These are phyloP conservation scores for Salix arbutifolia DNA, from an alignment of 345 rosid species.

Conservation along the genomic window DNA sequence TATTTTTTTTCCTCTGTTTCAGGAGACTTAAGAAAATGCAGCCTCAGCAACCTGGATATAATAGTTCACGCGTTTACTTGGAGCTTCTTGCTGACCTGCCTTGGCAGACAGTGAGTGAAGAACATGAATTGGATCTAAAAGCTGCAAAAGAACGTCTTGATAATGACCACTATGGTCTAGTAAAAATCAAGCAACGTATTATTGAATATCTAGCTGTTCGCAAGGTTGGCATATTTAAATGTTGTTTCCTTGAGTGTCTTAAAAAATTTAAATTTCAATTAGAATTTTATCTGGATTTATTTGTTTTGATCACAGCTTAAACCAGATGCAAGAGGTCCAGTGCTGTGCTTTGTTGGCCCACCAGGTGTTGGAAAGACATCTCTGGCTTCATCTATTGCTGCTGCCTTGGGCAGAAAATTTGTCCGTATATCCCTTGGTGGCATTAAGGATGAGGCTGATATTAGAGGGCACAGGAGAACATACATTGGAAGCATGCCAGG, in stretches of 20 bases:
- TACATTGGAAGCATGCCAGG: slow-evolving; percentile 99
- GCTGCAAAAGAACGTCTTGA: slow-evolving; percentile 93
- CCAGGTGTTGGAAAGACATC: slow-evolving; percentile 99
- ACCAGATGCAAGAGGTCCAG: slow-evolving; percentile 99
- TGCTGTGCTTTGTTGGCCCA: slow-evolving; percentile 97
- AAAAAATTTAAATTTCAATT: slow-evolving; percentile 9
- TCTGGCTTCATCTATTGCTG: slow-evolving; percentile 90
- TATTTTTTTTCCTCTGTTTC: slow-evolving; percentile 11
- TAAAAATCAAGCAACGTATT: slow-evolving; percentile 92
- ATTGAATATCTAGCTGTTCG: slow-evolving; percentile 99
- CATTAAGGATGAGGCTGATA: slow-evolving; percentile 98
- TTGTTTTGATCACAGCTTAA: slow-evolving; percentile 66
- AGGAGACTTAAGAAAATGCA: slow-evolving; percentile 99
- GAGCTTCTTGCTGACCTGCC: slow-evolving; percentile 98
- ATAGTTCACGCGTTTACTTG: slow-evolving; percentile 88
- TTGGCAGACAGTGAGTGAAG: slow-evolving; percentile 89
- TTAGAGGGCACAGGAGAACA: slow-evolving; percentile 97
- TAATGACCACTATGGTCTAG: slow-evolving; percentile 85
- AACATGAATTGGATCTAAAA: slow-evolving; percentile 76
- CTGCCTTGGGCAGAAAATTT: slow-evolving; percentile 93
- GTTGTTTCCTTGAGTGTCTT: slow-evolving; percentile 5
- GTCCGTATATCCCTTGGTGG: slow-evolving; percentile 95
- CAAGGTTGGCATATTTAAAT: slow-evolving; percentile 50
- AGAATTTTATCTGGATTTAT: slow-evolving; percentile 23
- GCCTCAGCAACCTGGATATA: slow-evolving; percentile 99